Evolutionary conservation across 768 basidiomycete species (phyloP).

Genomic region (Collybiopsis luxurians): DNA sequence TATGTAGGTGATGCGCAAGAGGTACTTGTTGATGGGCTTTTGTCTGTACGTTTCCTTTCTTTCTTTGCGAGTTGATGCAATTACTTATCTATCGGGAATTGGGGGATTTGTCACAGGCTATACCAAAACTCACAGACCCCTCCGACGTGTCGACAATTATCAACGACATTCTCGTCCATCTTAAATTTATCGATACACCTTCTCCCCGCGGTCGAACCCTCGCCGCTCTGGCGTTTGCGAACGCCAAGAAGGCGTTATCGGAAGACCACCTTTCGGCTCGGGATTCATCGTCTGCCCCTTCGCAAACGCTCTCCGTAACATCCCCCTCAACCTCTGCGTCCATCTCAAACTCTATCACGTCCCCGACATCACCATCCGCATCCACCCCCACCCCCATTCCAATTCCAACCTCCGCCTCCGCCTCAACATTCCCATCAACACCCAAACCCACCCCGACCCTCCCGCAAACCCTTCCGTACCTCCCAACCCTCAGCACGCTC

Average conservation of each 20-base stretch:
- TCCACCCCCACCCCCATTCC: too few relatives aligned
- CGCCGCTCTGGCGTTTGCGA: slow-evolving; percentile 31
- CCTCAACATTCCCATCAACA: too few relatives aligned
- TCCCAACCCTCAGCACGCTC: slow-evolving; percentile 35
- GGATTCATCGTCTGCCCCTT: too few relatives aligned
- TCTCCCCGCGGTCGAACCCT: slow-evolving; percentile 20
- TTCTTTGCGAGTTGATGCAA: too few relatives aligned
- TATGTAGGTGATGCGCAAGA: slow-evolving; percentile 48
- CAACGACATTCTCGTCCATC: slow-evolving; percentile 48
- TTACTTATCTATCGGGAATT: too few relatives aligned
- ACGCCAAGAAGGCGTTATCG: slow-evolving; percentile 31
- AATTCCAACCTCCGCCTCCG: too few relatives aligned
- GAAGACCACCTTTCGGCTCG: too few relatives aligned
- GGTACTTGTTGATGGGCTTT: slow-evolving; percentile 43
- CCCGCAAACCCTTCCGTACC: slow-evolving; percentile 42
- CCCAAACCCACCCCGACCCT: slow-evolving; percentile 28
- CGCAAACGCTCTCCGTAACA: too few relatives aligned
- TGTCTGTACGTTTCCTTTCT: slow-evolving; percentile 38
- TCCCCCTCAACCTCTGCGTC: too few relatives aligned
- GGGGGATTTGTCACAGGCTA: slow-evolving; percentile 37
- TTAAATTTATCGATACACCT: slow-evolving; percentile 40
- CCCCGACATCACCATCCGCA: too few relatives aligned
- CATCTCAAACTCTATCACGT: too few relatives aligned
- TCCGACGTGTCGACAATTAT: slow-evolving; percentile 46
- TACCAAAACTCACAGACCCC: slow-evolving; percentile 36